Conservation (phyloP, 352 stramenopile genomes). For the Phytophthora parvispora region DNA sequence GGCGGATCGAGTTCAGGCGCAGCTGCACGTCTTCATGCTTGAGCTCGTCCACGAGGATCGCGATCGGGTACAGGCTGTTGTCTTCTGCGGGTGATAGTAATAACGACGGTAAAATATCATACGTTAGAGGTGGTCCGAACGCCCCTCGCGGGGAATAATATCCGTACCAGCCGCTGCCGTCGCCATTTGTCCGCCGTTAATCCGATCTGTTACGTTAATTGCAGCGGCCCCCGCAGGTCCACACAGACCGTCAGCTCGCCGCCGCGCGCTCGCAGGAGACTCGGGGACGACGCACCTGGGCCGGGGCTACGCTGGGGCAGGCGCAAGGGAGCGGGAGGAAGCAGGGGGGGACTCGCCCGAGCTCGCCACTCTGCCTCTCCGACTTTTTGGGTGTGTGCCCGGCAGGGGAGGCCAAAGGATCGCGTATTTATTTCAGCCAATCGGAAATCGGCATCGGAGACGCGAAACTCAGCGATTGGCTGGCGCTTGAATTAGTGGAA, state of each 20-base stretch:
- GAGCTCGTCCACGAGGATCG: slow-evolving; percentile 94
- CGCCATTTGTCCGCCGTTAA: slow-evolving; percentile 31
- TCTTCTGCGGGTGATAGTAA: slow-evolving; percentile 42
- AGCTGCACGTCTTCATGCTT: slow-evolving; percentile 94
- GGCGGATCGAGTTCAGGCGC: slow-evolving; percentile 93
- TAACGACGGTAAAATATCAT: slow-evolving; percentile 12
- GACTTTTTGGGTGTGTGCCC: slow-evolving; percentile 33
- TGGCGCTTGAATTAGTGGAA: background rate
- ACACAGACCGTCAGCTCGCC: background rate
- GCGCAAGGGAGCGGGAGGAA: background rate
- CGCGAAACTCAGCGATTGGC: slow-evolving; percentile 4
- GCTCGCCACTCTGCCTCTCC: slow-evolving; percentile 6
- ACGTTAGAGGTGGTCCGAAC: slow-evolving; percentile 12
- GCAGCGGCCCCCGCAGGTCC: background rate
- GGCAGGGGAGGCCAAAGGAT: slow-evolving; percentile 22
- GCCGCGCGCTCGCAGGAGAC: background rate
- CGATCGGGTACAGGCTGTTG: slow-evolving; percentile 90
- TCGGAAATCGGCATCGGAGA: background rate
- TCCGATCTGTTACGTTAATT: slow-evolving; percentile 26
- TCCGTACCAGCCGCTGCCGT: slow-evolving; percentile 38
- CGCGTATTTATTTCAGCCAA: slow-evolving; percentile 29
- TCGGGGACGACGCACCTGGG: slow-evolving; percentile 5
- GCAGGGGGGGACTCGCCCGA: slow-evolving; percentile 4
- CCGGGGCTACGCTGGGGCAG: background rate
- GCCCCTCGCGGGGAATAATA: slow-evolving; percentile 7